These are phyloP conservation scores for Populus simonii DNA, from an alignment of 345 rosid species.

Conservation along the genomic window DNA sequence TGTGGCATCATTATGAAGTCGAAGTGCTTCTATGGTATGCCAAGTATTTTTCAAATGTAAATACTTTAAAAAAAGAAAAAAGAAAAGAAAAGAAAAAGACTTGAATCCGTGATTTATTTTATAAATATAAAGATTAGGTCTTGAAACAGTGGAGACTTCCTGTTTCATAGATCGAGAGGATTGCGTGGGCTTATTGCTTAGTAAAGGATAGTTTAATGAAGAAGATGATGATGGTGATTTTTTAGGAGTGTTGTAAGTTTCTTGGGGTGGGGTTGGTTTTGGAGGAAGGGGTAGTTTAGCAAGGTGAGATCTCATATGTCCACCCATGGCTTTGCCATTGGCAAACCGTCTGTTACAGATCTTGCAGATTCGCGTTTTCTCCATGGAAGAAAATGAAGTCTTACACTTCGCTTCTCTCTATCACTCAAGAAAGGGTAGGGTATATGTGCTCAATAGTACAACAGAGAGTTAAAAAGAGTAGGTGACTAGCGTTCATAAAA, in stretches of 20 bases:
- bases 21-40: too few species aligned
- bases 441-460: background rate
- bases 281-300: slow-evolving; percentile 45
- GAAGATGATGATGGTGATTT: slow-evolving; percentile 16
- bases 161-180: slow-evolving; percentile 20
- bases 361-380: slow-evolving; percentile 34
- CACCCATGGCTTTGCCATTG: slow-evolving; percentile 71
- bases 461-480: background rate
- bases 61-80: too few species aligned
- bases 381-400: background rate
- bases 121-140: background rate
- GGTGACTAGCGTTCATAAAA: background rate
- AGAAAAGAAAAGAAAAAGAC: too few species aligned
- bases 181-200: background rate
- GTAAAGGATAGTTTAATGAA: background rate
- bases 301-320: slow-evolving; percentile 64
- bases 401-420: background rate
- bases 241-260: background rate
- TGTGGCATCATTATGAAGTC: too few species aligned
- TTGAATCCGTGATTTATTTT: too few species aligned
- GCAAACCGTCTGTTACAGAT: slow-evolving; percentile 53
- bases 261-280: slow-evolving; percentile 10
- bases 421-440: background rate
- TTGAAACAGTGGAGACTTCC: slow-evolving; percentile 10
- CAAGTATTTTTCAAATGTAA: too few species aligned